Base-by-base conservation (phyloP, 2,329 filamentous ascomycete genomes). In the Thermochaetoides dissita region DNA sequence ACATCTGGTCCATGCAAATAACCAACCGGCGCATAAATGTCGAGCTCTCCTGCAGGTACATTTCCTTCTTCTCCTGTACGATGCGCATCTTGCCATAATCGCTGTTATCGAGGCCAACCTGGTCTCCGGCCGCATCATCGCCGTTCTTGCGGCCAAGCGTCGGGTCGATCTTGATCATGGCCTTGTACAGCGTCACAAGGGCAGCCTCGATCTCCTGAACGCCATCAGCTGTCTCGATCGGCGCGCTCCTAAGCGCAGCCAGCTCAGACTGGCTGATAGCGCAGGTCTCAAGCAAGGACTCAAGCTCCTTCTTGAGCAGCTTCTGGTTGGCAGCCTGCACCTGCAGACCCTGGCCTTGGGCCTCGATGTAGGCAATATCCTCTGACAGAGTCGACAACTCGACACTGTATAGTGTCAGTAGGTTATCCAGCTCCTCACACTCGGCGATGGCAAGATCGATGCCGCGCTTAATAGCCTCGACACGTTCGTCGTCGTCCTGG, bases 311-410 rank as follows among this genome's bases (percentile, higher is more conserved):
- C 59, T 89, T 86, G 37, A 98, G 72, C 29, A 94, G 72, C 59
- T 94, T 94, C 59, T 98, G 91, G 54, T 98, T 98, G 34, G 91
- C 86, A 12, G 89, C 89, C 62, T 96, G 91, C 6, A 98, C 89
- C 56, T 98, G 91, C 37, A 98, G 67, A 67, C 91, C 91, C 63
- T 98, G 89, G 6, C 86, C 88, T 61, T 98, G 91, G 2, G 91
- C 87, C 64, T 98, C 91, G 50, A 98, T 96, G 58, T 93, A 96
- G 3, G 87, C 81, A 53, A 98, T 93, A 54, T 98, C 91, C 39
- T 96, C 89, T 43, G 88, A 87, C 30, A 98, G 71, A 38, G 88
- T 96, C 82, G 85, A 86, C 47, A 98, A 69, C 60, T 98, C 91
- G 28, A 96, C 91, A 37, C 84, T 85, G 61, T 98, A 98, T 31